A percentile compares a stretch with the other conserved stretches of the same genome.
These are phyloP conservation scores for Bipolaris victoriae DNA, from an alignment of 2,329 filamentous ascomycete genomes.

Conservation along the genomic window DNA sequence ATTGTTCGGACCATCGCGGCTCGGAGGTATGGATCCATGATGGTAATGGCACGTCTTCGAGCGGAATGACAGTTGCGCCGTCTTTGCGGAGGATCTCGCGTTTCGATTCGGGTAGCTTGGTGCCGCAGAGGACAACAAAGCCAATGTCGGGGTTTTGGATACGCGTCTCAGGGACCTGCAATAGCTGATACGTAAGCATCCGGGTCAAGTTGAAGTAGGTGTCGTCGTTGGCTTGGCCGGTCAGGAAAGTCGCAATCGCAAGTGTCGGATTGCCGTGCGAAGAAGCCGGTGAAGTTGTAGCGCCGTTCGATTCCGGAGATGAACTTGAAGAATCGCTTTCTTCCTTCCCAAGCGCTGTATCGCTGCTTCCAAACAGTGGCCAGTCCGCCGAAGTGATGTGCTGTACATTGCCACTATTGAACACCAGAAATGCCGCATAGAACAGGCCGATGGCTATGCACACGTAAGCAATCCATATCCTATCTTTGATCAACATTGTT, in stretches of 20 bases:
- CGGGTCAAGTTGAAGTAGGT: conserved; percentile 51
- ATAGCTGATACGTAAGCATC: conserved; percentile 18
- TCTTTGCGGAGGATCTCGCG: conserved; percentile 45
- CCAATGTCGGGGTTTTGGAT: conserved; percentile 38
- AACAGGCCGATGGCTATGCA: not conserved
- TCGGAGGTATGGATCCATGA: conserved; percentile 49
- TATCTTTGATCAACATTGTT: not conserved
- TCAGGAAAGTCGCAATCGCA: conserved; percentile 51
- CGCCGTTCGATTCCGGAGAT: not conserved
- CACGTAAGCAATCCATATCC: not conserved
- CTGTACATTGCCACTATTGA: not conserved
- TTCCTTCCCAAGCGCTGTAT: not conserved
- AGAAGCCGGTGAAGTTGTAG: not conserved
- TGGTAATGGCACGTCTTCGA: conserved; percentile 42
- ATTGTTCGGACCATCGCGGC: conserved; percentile 52
- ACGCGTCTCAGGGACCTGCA: conserved; percentile 46
- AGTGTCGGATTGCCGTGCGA: not conserved
- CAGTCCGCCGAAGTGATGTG: not conserved
- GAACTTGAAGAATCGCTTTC: not conserved
- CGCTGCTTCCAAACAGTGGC: not conserved
- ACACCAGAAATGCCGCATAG: not conserved
- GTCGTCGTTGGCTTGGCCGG: conserved; percentile 34
- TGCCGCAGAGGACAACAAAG: conserved; percentile 49
- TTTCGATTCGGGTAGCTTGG: conserved; percentile 18
- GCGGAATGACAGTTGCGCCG: conserved; percentile 50